Evolutionary conservation across 106 monocot genomes (phyloP).

Genomic region (Hemerocallis citrina): DNA sequence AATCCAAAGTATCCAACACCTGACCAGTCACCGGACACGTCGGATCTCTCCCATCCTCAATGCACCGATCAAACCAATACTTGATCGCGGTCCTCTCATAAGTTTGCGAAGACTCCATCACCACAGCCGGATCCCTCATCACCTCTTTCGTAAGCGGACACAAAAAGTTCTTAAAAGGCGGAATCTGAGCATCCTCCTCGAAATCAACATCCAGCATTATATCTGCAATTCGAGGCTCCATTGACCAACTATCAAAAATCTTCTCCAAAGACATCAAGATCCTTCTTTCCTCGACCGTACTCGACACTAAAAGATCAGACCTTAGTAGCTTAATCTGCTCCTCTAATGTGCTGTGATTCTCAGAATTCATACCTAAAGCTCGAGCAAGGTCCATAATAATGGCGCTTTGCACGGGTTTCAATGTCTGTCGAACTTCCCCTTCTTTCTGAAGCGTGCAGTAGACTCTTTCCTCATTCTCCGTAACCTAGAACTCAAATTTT

Average conservation of each 20-base stretch:
- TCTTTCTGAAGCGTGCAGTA: slow-evolving; percentile 38
- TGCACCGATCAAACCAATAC: slow-evolving; percentile 57
- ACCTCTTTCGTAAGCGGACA: slow-evolving; percentile 67
- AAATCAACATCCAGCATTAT: not conserved
- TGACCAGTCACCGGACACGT: slow-evolving; percentile 55
- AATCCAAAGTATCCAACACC: slow-evolving; percentile 25
- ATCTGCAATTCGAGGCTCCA: slow-evolving; percentile 11
- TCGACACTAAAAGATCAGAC: slow-evolving; percentile 15
- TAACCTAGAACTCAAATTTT: slow-evolving; percentile 12
- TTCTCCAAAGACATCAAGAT: slow-evolving; percentile 42
- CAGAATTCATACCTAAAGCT: slow-evolving; percentile 21
- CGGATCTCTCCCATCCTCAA: slow-evolving; percentile 40
- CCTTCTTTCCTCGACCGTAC: slow-evolving; percentile 26
- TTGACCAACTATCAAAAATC: slow-evolving; percentile 30
- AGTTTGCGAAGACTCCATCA: slow-evolving; percentile 45
- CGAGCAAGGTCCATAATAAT: slow-evolving; percentile 50
- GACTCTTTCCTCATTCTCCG: slow-evolving; percentile 39
- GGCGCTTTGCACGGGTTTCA: slow-evolving; percentile 44
- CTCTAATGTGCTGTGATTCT: slow-evolving; percentile 17
- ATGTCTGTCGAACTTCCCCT: slow-evolving; percentile 18
- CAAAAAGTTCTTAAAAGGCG: slow-evolving; percentile 35
- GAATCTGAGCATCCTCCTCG: slow-evolving; percentile 37
- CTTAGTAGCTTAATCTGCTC: slow-evolving; percentile 27
- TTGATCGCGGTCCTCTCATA: slow-evolving; percentile 52
- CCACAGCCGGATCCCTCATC: slow-evolving; percentile 56